Evolutionary conservation across 345 rosid species (phyloP), one percentile per base, ranked within the genome.

Genomic region (Citrus medica): DNA sequence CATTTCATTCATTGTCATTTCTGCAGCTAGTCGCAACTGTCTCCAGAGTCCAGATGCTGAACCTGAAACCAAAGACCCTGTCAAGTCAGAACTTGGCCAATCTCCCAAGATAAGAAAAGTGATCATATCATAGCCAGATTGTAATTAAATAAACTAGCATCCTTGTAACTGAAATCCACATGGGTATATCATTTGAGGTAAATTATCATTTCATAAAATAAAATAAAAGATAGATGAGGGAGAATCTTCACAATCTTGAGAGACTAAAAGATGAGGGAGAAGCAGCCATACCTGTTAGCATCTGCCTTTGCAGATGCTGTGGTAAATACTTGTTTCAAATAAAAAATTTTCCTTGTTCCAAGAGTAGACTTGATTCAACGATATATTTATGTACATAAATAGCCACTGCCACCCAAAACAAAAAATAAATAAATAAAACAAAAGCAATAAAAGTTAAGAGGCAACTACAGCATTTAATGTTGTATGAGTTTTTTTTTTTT

Each of bases 381-480:
- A 74, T 38, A 16, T 56, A 32, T 32, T 65, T 79, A 74, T 79
- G 51, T 71, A 81, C 82, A 77, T 9, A 67, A 67, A 40, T 62
- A 76, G 71, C 61, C 83, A 73, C 84, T 76, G 85, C 75, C 56
- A 74, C 66, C 42, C 58, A 53, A 16, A 38, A 38, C 7, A 38
- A 73, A 62, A 48, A 69, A 53, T 53, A 53, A 53, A 53, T 53
- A 53, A 53, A 17, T 53, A 53, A 53, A 53, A 17, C 22, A 53
- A 69, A 59, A 30, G 27, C 8, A 2, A 21, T 38, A 63, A 7
- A 21, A 24, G 77, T 16, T 16, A 64, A 79, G 67, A 79, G 58
- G 22, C n/a, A 51, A 75, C 27, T 8, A 32, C 28, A 78, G n/a
- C 4, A 46, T 33, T 38, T 40, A 51, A 4, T 3, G 55, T 27